Conservation (phyloP, 441 rosid genomes). For the Capsella rubella region DNA sequence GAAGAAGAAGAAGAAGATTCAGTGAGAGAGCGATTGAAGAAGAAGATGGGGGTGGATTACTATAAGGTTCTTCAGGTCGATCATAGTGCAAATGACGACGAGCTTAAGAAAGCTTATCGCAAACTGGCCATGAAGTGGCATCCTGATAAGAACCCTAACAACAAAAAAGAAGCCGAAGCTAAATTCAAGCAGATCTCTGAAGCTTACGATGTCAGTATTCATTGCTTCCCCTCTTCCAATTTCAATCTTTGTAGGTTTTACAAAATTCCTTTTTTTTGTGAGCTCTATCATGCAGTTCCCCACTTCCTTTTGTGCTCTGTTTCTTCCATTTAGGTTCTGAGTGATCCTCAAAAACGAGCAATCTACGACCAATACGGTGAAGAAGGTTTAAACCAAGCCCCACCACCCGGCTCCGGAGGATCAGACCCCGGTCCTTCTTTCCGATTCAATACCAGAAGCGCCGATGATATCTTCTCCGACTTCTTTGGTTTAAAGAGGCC, state of each 20-base stretch:
- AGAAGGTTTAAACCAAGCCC: conserved; percentile 80
- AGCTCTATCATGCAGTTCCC: not conserved
- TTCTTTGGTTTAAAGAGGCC: conserved; percentile 72
- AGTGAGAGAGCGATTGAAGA: not conserved
- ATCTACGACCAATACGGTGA: conserved; percentile 88
- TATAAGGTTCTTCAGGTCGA: conserved; percentile 76
- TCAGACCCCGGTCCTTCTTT: conserved; percentile 60
- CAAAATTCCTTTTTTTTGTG: not conserved
- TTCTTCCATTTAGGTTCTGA: conserved; percentile 56
- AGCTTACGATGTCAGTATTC: conserved; percentile 77
- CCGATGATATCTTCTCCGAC: conserved; percentile 76
- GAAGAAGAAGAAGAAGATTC: conserved; percentile 1
- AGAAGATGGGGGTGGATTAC: conserved; percentile 77
- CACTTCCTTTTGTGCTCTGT: too few relatives aligned
- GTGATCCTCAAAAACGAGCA: conserved; percentile 88
- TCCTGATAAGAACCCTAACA: conserved; percentile 90
- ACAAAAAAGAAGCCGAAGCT: conserved; percentile 88
- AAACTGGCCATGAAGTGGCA: conserved; percentile 98
- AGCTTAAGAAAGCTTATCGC: conserved; percentile 88
- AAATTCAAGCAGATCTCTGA: conserved; percentile 94
- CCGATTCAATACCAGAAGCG: conserved; percentile 78
- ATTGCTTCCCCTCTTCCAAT: not conserved
- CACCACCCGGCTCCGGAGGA: conserved; percentile 76
- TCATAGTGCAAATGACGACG: conserved; percentile 74
- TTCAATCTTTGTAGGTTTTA: not conserved